phyloP scores from a whole-genome alignment of 129 eudicot genomes.

The Mikania micrantha region DNA sequence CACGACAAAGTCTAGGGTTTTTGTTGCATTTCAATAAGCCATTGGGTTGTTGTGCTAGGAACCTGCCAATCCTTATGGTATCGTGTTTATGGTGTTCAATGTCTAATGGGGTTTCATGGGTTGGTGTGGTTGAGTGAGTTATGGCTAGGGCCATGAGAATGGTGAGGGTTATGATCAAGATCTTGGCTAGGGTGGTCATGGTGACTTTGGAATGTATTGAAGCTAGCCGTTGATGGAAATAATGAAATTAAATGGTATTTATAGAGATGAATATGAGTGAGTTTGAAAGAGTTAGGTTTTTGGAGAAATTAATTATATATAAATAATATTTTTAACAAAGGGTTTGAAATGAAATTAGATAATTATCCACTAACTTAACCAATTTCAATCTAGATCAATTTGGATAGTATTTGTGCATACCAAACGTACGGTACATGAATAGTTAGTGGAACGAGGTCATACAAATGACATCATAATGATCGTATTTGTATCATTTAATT shows the following conservation, averaged over 20 bases:
- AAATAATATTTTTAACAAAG: background rate
- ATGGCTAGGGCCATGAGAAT: constrained; percentile 13
- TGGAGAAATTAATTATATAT: background rate
- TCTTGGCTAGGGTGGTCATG: constrained; percentile 21
- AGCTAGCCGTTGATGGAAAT: background rate
- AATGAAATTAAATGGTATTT: constrained; percentile 4
- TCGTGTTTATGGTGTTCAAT: background rate
- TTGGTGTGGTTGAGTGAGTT: constrained; percentile 14
- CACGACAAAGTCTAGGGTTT: constrained; percentile 37
- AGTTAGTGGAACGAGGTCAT: background rate
- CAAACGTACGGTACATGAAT: background rate
- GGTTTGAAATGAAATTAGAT: background rate
- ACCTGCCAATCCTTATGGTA: background rate
- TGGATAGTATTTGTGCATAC: constrained; percentile 7
- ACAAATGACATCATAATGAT: no score
- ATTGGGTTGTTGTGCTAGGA: constrained; percentile 17
- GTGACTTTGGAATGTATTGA: background rate
- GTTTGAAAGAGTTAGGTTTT: constrained; percentile 13
- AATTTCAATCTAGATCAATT: background rate
- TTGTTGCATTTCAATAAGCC: constrained; percentile 32
- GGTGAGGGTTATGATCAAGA: constrained; percentile 16
- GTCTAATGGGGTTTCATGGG: background rate
- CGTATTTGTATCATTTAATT: no score
- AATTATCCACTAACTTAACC: constrained; percentile 8
- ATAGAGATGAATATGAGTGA: constrained; percentile 16